These are phyloP conservation scores for Vigna trinervia DNA, from an alignment of 306 rosid species.

Conservation along the genomic window DNA sequence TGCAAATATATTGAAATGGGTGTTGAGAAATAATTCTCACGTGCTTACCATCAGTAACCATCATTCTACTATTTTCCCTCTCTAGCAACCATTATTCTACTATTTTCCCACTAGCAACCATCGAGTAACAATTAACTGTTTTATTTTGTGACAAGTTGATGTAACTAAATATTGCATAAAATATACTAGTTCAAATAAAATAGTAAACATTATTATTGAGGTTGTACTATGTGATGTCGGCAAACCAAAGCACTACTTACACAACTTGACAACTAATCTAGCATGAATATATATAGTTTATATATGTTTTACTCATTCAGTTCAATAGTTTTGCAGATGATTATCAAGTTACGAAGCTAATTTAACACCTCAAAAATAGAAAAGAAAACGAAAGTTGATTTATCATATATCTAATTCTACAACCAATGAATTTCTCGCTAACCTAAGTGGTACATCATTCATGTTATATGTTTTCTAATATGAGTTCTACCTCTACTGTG, in stretches of 20 bases:
- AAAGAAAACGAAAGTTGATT: no score
- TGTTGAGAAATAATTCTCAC: neutral
- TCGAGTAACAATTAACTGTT: neutral
- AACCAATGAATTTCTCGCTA: neutral
- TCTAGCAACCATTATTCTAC: neutral
- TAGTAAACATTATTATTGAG: neutral
- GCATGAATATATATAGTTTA: no score
- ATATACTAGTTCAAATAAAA: neutral
- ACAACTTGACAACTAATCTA: no score
- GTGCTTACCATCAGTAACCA: neutral
- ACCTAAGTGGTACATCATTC: no score
- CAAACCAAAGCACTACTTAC: neutral
- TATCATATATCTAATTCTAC: neutral
- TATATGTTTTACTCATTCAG: no score
- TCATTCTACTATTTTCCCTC: neutral
- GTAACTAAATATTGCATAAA: neutral
- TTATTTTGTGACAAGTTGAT: neutral
- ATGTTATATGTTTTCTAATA: no score
- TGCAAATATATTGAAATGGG: neutral
- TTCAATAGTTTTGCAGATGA: no score
- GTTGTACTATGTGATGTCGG: neutral
- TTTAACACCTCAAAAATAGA: no score
- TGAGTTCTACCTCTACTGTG: no score
- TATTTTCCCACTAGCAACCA: neutral
- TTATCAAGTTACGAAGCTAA: no score